Evolutionary conservation across 2,329 filamentous ascomycete genomes (phyloP).

Genomic region (Xylariales sp.): DNA sequence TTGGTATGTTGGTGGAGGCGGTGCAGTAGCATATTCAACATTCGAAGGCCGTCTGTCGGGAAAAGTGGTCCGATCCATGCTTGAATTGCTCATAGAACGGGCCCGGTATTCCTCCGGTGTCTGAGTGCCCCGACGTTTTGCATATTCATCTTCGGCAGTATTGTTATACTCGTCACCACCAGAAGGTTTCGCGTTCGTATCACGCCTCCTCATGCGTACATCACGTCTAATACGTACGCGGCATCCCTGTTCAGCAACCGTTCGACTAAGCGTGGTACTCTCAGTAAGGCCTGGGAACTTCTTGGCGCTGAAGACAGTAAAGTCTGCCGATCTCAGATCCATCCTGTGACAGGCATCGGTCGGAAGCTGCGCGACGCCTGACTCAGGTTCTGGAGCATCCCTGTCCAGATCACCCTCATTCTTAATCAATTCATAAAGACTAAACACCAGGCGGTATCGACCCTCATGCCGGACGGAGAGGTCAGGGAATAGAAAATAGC

Average conservation of each 20-base stretch:
- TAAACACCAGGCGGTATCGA: slow-evolving; percentile 90
- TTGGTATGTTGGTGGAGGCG: slow-evolving; percentile 46
- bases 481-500: slow-evolving; percentile 98
- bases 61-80: slow-evolving; percentile 47
- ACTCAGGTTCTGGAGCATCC: slow-evolving; percentile 55
- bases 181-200: slow-evolving; percentile 74
- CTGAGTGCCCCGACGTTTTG: slow-evolving; percentile 46
- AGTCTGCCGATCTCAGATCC: slow-evolving; percentile 88
- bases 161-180: slow-evolving; percentile 58
- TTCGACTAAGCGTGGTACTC: slow-evolving; percentile 88
- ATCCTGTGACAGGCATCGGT: slow-evolving; percentile 82
- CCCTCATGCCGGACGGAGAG: slow-evolving; percentile 96
- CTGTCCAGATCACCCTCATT: slow-evolving; percentile 81
- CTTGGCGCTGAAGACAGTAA: slow-evolving; percentile 95
- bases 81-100: slow-evolving; percentile 50
- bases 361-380: slow-evolving; percentile 40
- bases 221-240: slow-evolving; percentile 95
- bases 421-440: slow-evolving; percentile 93
- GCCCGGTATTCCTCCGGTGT: slow-evolving; percentile 49
- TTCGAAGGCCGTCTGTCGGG: slow-evolving; percentile 48
- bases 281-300: slow-evolving; percentile 95
- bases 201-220: slow-evolving; percentile 88
- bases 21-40: slow-evolving; percentile 46
- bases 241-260: slow-evolving; percentile 95
- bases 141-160: slow-evolving; percentile 69